Conservation (phyloP, 108 stramenopile genomes). For the Nitzschia palea region DNA sequence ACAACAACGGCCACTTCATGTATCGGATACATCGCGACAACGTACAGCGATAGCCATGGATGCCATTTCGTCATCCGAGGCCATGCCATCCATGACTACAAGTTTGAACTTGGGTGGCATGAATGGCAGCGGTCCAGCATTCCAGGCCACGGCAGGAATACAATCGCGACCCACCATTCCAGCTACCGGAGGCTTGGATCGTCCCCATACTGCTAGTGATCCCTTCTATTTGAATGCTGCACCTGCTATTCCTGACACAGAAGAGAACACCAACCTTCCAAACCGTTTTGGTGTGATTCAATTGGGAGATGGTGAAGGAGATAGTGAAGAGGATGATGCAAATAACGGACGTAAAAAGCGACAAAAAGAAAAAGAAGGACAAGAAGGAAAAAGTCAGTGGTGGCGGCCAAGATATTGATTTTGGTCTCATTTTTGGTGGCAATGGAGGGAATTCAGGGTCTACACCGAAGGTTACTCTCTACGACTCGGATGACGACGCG, state of each 20-base stretch:
- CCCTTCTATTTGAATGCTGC: conserved; percentile 72
- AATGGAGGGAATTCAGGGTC: background rate
- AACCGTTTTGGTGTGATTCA: conserved; percentile 68
- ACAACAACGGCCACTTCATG: conserved; percentile 34
- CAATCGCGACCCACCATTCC: background rate
- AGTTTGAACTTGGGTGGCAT: background rate
- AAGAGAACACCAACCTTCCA: background rate
- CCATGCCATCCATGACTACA: background rate
- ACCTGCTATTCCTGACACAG: background rate
- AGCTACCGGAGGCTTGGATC: background rate
- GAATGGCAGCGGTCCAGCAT: conserved; percentile 6
- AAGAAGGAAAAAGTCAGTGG: conserved; percentile 9
- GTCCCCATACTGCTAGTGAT: conserved; percentile 42
- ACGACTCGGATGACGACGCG: conserved; percentile 75
- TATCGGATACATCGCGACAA: background rate
- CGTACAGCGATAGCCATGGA: background rate
- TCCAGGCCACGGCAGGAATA: conserved; percentile 12
- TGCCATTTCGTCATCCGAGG: conserved; percentile 9
- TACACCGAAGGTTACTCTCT: conserved; percentile 27
- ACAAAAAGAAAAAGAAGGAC: conserved; percentile 56
- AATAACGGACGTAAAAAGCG: conserved; percentile 66
- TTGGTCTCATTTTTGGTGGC: conserved; percentile 11
- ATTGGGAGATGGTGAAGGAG: conserved; percentile 62
- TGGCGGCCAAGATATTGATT: conserved; percentile 2
- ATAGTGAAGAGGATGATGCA: conserved; percentile 34